phyloP scores from a whole-genome alignment of 176 grass and related monocot species.

The Aegilops longissima region DNA sequence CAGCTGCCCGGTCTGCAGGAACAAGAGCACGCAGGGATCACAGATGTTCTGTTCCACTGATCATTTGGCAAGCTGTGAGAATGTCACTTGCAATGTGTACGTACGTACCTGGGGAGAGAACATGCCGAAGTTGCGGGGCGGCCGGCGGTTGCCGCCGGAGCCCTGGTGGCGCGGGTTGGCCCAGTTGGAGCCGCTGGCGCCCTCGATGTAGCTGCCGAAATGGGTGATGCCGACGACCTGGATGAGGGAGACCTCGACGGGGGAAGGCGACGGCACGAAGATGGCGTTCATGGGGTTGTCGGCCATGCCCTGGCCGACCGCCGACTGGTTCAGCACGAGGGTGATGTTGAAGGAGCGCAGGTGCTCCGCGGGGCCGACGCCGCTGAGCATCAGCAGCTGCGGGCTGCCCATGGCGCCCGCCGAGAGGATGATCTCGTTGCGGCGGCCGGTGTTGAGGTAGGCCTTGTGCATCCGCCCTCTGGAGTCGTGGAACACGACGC shows the following conservation, averaged over 20 bases:
- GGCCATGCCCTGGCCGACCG: slow-evolving; percentile 70
- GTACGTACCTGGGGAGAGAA: slow-evolving; percentile 65
- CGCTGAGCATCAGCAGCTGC: slow-evolving; percentile 87
- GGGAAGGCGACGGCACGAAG: slow-evolving; percentile 65
- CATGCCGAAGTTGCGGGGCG: slow-evolving; percentile 67
- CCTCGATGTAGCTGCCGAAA: slow-evolving; percentile 76
- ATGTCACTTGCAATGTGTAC: neutral
- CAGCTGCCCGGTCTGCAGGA: slow-evolving; percentile 63
- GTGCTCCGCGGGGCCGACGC: slow-evolving; percentile 62
- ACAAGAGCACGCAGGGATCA: neutral
- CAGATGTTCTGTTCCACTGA: too few species aligned
- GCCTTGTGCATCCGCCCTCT: slow-evolving; percentile 46
- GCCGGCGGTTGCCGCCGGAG: neutral
- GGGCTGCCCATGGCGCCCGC: slow-evolving; percentile 79
- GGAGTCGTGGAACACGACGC: slow-evolving; percentile 74
- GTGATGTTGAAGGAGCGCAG: slow-evolving; percentile 65
- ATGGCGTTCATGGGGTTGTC: slow-evolving; percentile 90
- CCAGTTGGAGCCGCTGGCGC: slow-evolving; percentile 64
- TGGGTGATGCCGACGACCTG: slow-evolving; percentile 82
- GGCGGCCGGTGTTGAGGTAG: slow-evolving; percentile 47
- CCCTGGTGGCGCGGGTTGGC: neutral
- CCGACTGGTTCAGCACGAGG: slow-evolving; percentile 49
- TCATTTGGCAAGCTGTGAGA: neutral
- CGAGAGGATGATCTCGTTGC: slow-evolving; percentile 68
- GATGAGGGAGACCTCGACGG: slow-evolving; percentile 60